phyloP scores from a whole-genome alignment of 176 grass and related monocot species.

The Puccinellia tenuiflora region DNA sequence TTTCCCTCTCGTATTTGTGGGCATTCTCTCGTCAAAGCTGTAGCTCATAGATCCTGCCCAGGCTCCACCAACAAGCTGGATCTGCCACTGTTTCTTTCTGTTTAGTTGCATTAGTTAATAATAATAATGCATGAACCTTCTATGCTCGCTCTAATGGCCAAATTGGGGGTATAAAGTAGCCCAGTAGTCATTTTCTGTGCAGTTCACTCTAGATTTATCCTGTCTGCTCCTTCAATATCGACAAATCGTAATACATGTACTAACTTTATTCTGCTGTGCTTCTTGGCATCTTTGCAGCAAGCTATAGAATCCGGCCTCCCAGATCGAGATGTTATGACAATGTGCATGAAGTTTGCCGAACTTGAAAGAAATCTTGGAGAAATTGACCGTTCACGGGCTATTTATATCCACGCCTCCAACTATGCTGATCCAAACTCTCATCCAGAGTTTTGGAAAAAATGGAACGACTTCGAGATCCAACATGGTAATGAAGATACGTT shows the following conservation, averaged over 20 bases:
- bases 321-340: conserved; percentile 64
- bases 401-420: conserved; percentile 75
- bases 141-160: background rate
- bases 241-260: background rate
- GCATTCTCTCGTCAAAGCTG: no score
- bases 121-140: background rate
- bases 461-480: conserved; percentile 98
- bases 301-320: conserved; percentile 70
- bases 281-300: conserved; percentile 45
- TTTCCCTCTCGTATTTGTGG: no score
- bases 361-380: conserved; percentile 91
- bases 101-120: background rate
- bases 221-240: background rate
- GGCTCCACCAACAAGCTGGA: no score
- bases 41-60: no score
- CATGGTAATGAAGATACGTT: conserved; percentile 95
- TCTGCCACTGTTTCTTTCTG: background rate
- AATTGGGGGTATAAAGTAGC: background rate
- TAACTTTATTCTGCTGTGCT: conserved; percentile 10
- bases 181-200: background rate
- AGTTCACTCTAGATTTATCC: background rate
- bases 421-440: conserved; percentile 81
- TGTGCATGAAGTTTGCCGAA: conserved; percentile 78
- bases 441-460: conserved; percentile 90
- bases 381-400: conserved; percentile 84